Evolutionary conservation across 179 eudicot species (phyloP).

Genomic region (Patellifolia procumbens): DNA sequence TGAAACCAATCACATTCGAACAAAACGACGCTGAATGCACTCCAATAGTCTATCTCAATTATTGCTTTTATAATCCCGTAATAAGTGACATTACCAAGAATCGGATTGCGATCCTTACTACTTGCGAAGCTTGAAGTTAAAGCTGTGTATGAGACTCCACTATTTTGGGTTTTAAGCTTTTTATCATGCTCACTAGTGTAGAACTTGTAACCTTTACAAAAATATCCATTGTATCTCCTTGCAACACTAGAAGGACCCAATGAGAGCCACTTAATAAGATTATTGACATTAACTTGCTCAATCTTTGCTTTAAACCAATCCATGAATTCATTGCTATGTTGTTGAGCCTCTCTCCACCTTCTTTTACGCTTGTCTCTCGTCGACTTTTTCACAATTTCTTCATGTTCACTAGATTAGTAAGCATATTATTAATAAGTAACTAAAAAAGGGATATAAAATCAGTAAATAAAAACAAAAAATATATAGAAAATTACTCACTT

Average conservation of each 20-base stretch:
- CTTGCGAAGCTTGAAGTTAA: neutral
- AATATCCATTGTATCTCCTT: neutral
- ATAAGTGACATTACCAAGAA: neutral
- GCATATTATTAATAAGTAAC: neutral
- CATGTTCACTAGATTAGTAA: neutral
- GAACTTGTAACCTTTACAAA: conserved; percentile 1
- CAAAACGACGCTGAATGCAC: neutral
- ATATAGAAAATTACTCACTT: neutral
- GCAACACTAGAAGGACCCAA: conserved; percentile 1
- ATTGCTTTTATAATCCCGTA: neutral
- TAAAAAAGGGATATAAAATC: neutral
- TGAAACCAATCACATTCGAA: conserved; percentile 3
- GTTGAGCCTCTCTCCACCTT: neutral
- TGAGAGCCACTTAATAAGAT: conserved; percentile 2
- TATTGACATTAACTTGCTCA: neutral
- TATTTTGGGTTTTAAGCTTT: neutral
- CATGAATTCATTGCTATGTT: neutral
- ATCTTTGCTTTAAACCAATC: conserved; percentile 7
- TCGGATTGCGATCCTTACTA: neutral
- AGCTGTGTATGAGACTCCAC: neutral
- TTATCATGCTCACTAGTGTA: neutral
- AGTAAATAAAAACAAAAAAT: neutral
- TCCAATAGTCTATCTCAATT: neutral
- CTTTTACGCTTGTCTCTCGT: neutral
- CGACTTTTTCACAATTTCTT: neutral